Evolutionary conservation across 495 filamentous ascomycete species (phyloP), one percentile per base, ranked within the genome.

Genomic region (Venustampulla echinocandica): DNA sequence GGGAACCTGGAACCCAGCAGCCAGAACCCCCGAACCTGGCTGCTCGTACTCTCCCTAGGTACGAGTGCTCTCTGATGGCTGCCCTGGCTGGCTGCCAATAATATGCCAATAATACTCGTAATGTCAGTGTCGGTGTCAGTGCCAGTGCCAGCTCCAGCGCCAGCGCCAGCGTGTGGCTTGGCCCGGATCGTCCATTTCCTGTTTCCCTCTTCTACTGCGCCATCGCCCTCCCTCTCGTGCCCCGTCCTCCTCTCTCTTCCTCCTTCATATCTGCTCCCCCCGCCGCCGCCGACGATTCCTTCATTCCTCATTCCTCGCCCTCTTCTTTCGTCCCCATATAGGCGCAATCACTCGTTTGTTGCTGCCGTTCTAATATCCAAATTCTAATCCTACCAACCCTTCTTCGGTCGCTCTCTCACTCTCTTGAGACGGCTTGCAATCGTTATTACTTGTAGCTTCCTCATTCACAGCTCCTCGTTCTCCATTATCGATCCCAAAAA

Each of bases 381-480:
- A 24, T 52, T 44, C 46, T 60, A 54, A 53, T 53, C n/a, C n/a
- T n/a, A n/a, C n/a, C 14, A 38, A 40, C 25, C 56, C 57, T 55
- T 65, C 46, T 46, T 46, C 30, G 42, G 42, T 53, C 50, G 35
- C 47, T 67, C 56, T 54, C 55, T 62, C 55, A 59, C 55, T 63
- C 57, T 50, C 61, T 61, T 53, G 63, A 59, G 64, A 55, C 63
- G 47, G 61, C 61, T 42, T 47, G 47, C 55, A 55, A 42, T 55
- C 56, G 54, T 62, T 58, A 47, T 62, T 55, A 45, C 53, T 59
- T 50, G 40, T 43, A 50, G 18, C 21, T 18, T 54, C 37, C 43
- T 35, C 11, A 33, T 22, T n/a, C n/a, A n/a, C n/a, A n/a, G n/a
- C n/a, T 41, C 43, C 46, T 52, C 44, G 25, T 33, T 50, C 17